A percentile compares a stretch with the other conserved stretches of the same genome.
phyloP scores from a whole-genome alignment of 2,329 filamentous ascomycete genomes.

The Moelleriella libera region DNA sequence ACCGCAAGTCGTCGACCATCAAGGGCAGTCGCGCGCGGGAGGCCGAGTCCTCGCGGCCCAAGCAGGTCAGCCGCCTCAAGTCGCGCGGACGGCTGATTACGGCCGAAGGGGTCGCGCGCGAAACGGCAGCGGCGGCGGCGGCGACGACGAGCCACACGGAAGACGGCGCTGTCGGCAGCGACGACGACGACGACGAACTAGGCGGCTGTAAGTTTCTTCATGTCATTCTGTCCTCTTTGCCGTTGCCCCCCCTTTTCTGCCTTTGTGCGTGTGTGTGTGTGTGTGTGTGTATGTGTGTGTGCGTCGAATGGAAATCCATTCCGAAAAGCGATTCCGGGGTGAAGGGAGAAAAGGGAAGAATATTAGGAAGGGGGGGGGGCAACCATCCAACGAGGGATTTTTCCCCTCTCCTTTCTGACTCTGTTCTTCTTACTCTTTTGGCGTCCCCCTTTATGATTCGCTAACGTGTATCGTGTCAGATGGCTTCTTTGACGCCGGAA shows the following conservation, averaged over 20 bases:
- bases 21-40: conserved; percentile 39
- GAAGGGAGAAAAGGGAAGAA: too few species aligned
- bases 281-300: background rate
- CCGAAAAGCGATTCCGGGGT: too few species aligned
- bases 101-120: conserved; percentile 27
- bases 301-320: too few species aligned
- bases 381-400: too few species aligned
- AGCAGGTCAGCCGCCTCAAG: conserved; percentile 41
- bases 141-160: conserved; percentile 37
- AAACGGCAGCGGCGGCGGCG: conserved; percentile 21
- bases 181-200: conserved; percentile 77
- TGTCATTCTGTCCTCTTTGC: background rate
- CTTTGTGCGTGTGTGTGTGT: background rate
- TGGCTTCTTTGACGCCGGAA: conserved; percentile 94
- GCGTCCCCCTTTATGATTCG: too few species aligned
- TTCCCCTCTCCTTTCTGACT: too few species aligned
- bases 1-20: conserved; percentile 25
- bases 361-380: too few species aligned
- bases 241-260: background rate
- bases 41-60: conserved; percentile 27
- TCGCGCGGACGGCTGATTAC: conserved; percentile 61
- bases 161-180: conserved; percentile 44
- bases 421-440: too few species aligned
- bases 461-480: conserved; percentile 41
- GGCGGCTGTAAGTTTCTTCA: conserved; percentile 66